Base-by-base conservation (phyloP, 176 grass and related monocot genomes). In the Cenchrus americanus region DNA sequence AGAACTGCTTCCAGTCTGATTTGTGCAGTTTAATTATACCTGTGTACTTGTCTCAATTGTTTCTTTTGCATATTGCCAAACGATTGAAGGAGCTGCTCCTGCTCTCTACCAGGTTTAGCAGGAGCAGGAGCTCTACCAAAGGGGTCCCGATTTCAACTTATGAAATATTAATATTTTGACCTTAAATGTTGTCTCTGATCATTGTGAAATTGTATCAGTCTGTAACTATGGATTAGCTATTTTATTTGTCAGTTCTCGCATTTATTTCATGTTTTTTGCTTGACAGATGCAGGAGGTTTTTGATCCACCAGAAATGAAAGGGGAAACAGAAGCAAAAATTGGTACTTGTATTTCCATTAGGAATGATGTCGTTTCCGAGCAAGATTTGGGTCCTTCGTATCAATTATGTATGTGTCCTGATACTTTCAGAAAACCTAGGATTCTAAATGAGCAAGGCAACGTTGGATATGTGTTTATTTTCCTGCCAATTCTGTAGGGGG, bases 221-320 rank as follows among this genome's bases (percentile, higher is more conserved):
- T 61, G 6, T 55, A 37, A 37, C 34, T 61, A 10, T 37, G 34
- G 34, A 37, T 37, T 54, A 27, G 6, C 54, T 8, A n/a, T 69
- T 24, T 86, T 82, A 60, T 69, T 34, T 60, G 26, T 43, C 53
- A 5, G 7, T 32, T 53, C 63, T 87, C 59, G 19, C 8, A 17
- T 63, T 69, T 51, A 51, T 42, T 42, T 40, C 5, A 27, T 40
- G 6, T 47, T 9, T 50, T 82, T 50, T 44, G 3, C 41, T 59
- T 74, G n/a, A 59, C 87, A 85, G 82, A 81, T 89, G 87, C 79
- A 81, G 87, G 87, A 85, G 63, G 71, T 64, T 76, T 69, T 62
- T 23, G 63, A 81, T 85, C 78, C 64, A 19, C 71, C 87, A 37
- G 77, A 46, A 62, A 44, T 43, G 62, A 71, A 34, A 76, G 52